These are phyloP conservation scores for Pezicula radicicola DNA, from an alignment of 2,329 filamentous ascomycete genomes.

Conservation along the genomic window DNA sequence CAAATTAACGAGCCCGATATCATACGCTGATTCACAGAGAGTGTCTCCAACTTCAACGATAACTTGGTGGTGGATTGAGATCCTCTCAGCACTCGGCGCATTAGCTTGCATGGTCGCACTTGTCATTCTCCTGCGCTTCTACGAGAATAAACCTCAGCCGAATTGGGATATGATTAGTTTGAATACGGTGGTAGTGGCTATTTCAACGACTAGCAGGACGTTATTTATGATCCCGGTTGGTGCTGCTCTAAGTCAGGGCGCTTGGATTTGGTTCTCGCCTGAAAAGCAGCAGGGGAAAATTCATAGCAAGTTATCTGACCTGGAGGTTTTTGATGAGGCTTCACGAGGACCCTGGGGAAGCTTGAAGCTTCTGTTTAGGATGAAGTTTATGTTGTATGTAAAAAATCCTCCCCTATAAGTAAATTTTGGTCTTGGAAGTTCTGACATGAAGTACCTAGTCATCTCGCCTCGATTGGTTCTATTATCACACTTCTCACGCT, in stretches of 20 bases:
- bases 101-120: background rate
- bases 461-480: background rate
- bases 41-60: too few species aligned
- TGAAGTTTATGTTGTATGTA: background rate
- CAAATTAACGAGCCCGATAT: too few species aligned
- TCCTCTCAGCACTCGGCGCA: too few species aligned
- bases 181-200: background rate
- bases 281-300: background rate
- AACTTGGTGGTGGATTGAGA: too few species aligned
- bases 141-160: background rate
- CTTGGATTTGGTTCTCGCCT: slow-evolving; percentile 1
- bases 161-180: background rate
- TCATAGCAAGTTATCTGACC: background rate
- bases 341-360: background rate
- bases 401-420: too few species aligned
- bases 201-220: background rate
- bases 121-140: background rate
- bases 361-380: background rate
- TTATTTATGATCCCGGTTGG: background rate
- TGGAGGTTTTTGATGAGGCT: background rate
- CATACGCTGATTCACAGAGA: too few species aligned
- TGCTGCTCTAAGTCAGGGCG: background rate
- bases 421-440: background rate
- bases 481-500: background rate
- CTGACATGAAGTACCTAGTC: background rate